Evolutionary conservation across 495 filamentous ascomycete species (phyloP).

Genomic region (Articulospora tetracladia): DNA sequence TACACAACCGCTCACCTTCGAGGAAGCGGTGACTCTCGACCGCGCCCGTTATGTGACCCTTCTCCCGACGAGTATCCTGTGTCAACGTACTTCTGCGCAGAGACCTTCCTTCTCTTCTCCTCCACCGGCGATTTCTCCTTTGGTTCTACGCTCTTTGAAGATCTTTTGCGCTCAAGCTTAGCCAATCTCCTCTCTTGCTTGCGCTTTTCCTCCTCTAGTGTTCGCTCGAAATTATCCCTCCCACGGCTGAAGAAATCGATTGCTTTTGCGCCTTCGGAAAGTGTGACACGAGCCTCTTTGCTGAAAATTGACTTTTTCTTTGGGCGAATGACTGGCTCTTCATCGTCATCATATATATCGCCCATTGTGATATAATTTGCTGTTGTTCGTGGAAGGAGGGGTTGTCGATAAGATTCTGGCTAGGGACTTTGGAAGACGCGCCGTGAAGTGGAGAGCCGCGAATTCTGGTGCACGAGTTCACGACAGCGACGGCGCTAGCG

Average conservation of each 20-base stretch:
- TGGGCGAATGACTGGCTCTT: slow-evolving; percentile 9
- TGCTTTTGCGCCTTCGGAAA: slow-evolving; percentile 34
- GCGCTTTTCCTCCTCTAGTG: slow-evolving; percentile 51
- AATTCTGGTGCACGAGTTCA: neutral
- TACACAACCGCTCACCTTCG: slow-evolving; percentile 26
- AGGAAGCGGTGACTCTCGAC: slow-evolving; percentile 14
- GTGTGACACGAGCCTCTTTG: slow-evolving; percentile 54
- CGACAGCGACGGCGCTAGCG: slow-evolving; percentile 2
- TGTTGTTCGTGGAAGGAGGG: neutral
- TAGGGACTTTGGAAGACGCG: slow-evolving; percentile 7
- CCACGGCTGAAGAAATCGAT: slow-evolving; percentile 65
- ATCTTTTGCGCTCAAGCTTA: slow-evolving; percentile 44
- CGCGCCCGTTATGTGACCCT: slow-evolving; percentile 10
- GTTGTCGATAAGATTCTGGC: neutral
- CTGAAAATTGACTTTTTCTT: slow-evolving; percentile 64
- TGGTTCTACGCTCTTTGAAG: slow-evolving; percentile 38
- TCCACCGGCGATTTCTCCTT: slow-evolving; percentile 32
- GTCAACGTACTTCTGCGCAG: slow-evolving; percentile 3
- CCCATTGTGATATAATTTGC: neutral
- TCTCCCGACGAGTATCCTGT: neutral
- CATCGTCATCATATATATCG: slow-evolving; percentile 7
- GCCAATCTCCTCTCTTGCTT: slow-evolving; percentile 45
- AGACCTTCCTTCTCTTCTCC: slow-evolving; percentile 27
- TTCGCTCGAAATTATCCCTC: slow-evolving; percentile 56
- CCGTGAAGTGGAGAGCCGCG: neutral